Evolutionary conservation across 257 asterid genomes (phyloP).

Genomic region (Coffea eugenioides): DNA sequence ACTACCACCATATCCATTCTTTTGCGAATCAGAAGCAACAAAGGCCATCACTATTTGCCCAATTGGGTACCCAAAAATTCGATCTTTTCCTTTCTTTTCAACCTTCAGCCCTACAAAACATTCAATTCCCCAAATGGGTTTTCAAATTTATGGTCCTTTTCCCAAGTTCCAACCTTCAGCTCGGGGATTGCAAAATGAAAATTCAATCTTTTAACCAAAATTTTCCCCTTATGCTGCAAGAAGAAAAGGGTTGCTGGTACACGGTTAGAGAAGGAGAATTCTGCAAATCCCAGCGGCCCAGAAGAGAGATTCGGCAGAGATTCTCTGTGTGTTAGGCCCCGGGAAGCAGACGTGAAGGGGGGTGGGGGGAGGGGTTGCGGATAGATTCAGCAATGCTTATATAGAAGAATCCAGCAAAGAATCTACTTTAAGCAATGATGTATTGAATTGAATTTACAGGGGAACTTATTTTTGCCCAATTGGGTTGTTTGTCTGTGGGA

Average conservation of each 20-base stretch:
- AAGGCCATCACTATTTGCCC: slow-evolving; percentile 9
- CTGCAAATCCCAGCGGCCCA: slow-evolving; percentile 13
- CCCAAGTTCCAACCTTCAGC: neutral
- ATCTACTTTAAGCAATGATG: neutral
- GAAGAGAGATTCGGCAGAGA: neutral
- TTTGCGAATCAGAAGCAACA: slow-evolving; percentile 33
- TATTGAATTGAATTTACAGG: neutral
- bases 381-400: neutral
- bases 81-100: neutral
- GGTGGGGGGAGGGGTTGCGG: neutral
- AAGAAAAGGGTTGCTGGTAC: neutral
- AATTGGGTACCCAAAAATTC: neutral
- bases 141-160: neutral
- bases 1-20: slow-evolving; percentile 27
- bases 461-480: neutral
- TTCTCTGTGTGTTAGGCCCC: neutral
- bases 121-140: neutral
- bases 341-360: neutral
- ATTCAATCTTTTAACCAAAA: neutral
- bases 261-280: neutral
- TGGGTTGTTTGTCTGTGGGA: neutral
- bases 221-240: neutral
- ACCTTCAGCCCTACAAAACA: neutral
- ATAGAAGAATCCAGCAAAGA: neutral
- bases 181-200: neutral